Evolutionary conservation across 2,329 filamentous ascomycete genomes (phyloP).

Genomic region (Nemania diffusa): DNA sequence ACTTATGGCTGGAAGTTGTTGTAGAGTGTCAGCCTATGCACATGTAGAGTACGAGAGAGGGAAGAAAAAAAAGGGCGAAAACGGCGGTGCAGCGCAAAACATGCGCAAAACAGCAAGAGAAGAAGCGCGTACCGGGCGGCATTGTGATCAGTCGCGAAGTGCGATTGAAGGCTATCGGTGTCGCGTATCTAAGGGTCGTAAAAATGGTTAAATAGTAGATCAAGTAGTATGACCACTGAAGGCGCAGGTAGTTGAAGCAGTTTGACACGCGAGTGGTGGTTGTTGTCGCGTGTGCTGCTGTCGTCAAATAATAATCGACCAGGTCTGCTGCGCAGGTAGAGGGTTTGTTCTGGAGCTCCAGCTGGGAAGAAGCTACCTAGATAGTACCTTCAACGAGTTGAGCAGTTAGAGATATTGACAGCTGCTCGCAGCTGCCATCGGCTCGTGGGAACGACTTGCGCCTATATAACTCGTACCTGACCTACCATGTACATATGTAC

Average conservation of each 20-base stretch:
- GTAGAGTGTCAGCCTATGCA: conserved; percentile 28
- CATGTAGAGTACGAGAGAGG: too few relatives aligned
- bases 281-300: background rate
- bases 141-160: conserved; percentile 22
- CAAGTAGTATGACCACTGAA: conserved; percentile 1
- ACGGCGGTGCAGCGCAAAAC: background rate
- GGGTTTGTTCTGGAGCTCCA: background rate
- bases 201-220: background rate
- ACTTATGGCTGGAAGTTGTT: conserved; percentile 50
- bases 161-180: conserved; percentile 2
- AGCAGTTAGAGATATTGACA: too few relatives aligned
- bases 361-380: background rate
- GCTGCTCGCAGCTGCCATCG: too few relatives aligned
- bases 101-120: background rate
- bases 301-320: background rate
- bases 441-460: too few relatives aligned
- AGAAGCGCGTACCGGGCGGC: conserved; percentile 40
- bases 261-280: background rate
- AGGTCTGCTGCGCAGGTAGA: background rate
- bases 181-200: conserved; percentile 20
- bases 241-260: background rate
- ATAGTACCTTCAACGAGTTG: background rate
- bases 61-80: background rate
- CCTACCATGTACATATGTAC: too few relatives aligned
- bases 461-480: too few relatives aligned